Percentiles rank a stretch among this genome's conserved stretches.
Evolutionary conservation across 140 eudicot species (phyloP).

Genomic region (Stevia rebaudiana): DNA sequence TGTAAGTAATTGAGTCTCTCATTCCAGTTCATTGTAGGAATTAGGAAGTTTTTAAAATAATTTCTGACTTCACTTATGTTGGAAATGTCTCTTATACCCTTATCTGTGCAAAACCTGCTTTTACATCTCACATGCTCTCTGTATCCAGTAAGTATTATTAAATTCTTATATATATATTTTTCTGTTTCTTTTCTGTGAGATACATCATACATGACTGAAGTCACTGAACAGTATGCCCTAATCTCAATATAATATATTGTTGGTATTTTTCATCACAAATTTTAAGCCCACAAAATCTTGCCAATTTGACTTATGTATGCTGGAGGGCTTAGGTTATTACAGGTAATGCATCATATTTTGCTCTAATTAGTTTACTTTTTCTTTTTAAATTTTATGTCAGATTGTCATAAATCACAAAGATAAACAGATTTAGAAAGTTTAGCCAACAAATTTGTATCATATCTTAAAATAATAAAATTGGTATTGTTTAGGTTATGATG

Average conservation of each 20-base stretch:
- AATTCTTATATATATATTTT: background rate
- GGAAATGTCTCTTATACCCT: slow-evolving; percentile 90
- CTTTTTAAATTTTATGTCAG: background rate
- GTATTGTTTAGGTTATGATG: slow-evolving; percentile 13
- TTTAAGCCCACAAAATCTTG: slow-evolving; percentile 67
- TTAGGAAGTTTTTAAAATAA: slow-evolving; percentile 46
- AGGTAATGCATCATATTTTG: slow-evolving; percentile 39
- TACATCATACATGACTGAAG: no score
- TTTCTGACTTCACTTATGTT: slow-evolving; percentile 81
- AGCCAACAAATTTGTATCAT: slow-evolving; percentile 1
- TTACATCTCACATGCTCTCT: slow-evolving; percentile 42
- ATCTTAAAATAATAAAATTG: background rate
- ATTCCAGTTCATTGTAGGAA: slow-evolving; percentile 92
- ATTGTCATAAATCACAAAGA: slow-evolving; percentile 2
- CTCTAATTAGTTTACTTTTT: background rate
- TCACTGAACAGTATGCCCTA: background rate
- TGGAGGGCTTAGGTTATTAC: slow-evolving; percentile 72
- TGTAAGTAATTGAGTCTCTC: slow-evolving; percentile 58
- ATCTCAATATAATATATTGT: slow-evolving; percentile 23
- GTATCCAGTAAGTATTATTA: slow-evolving; percentile 63
- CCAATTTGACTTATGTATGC: slow-evolving; percentile 59
- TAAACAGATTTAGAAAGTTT: background rate
- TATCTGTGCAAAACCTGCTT: slow-evolving; percentile 76
- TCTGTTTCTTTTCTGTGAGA: background rate
- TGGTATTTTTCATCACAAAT: slow-evolving; percentile 79